Conservation (phyloP, 805 yeast species). For the Torulaspora microellipsoides region DNA sequence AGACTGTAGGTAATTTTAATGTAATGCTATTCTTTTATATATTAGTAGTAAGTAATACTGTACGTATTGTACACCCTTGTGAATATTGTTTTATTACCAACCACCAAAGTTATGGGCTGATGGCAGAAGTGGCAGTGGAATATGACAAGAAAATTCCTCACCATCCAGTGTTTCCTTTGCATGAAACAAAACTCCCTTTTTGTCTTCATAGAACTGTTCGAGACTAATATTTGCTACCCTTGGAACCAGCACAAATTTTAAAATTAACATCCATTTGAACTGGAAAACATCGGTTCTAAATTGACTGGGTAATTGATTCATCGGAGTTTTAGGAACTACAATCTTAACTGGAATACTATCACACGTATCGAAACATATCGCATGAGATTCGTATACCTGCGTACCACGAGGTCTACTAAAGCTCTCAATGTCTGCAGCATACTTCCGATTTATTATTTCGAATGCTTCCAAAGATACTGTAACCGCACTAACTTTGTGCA, state of each 20-base stretch:
- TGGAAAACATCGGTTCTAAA: constrained; percentile 40
- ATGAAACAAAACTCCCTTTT: constrained; percentile 33
- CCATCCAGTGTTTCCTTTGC: constrained; percentile 38
- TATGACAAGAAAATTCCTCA: constrained; percentile 39
- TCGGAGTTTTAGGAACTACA: constrained; percentile 33
- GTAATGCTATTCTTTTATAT: not conserved
- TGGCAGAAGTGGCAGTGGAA: constrained; percentile 45
- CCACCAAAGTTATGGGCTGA: constrained; percentile 47
- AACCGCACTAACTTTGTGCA: constrained; percentile 38
- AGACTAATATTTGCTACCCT: constrained; percentile 17
- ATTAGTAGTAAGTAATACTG: not conserved
- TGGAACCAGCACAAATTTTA: constrained; percentile 36
- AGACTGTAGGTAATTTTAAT: not conserved
- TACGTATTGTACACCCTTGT: too few relatives aligned
- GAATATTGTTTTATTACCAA: constrained; percentile 24
- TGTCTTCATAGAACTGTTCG: constrained; percentile 34
- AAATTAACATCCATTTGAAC: constrained; percentile 35
- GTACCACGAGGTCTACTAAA: constrained; percentile 18
- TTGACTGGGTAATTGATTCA: constrained; percentile 36
- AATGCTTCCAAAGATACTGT: constrained; percentile 34
- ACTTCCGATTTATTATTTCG: constrained; percentile 36
- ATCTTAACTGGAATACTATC: constrained; percentile 29
- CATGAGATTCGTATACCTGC: constrained; percentile 30
- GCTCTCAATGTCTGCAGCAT: constrained; percentile 11
- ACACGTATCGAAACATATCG: constrained; percentile 30